phyloP scores from a whole-genome alignment of 2,329 filamentous ascomycete species.

The Orbilia brochopaga region DNA sequence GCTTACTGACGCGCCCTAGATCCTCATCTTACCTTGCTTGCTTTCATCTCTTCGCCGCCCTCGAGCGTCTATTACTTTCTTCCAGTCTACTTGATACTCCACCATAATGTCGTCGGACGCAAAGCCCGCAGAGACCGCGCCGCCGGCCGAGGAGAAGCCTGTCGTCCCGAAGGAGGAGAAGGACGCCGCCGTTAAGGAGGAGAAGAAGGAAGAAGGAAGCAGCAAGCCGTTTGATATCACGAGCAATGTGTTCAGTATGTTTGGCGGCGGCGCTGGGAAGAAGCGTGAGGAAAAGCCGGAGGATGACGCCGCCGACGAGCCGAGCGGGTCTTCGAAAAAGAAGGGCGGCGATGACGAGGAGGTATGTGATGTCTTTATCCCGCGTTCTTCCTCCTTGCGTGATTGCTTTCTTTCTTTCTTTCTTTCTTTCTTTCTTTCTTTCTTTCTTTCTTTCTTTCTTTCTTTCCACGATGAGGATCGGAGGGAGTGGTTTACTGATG shows the following conservation, averaged over 20 bases:
- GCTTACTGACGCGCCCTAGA: not conserved
- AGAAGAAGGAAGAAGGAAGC: conserved; percentile 39
- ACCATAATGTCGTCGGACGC: conserved; percentile 49
- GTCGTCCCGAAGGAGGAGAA: conserved; percentile 39
- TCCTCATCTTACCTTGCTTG: not conserved
- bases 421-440: conserved; percentile 24
- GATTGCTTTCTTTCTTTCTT: conserved; percentile 6
- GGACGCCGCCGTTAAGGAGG: conserved; percentile 43
- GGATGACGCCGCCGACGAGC: conserved; percentile 68
- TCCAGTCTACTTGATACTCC: not conserved
- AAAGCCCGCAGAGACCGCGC: conserved; percentile 51
- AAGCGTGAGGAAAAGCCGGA: conserved; percentile 86
- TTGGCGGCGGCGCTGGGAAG: conserved; percentile 95
- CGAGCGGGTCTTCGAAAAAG: conserved; percentile 61
- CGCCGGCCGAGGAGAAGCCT: conserved; percentile 36
- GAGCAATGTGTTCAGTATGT: conserved; percentile 86
- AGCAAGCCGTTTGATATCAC: conserved; percentile 35
- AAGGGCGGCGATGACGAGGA: conserved; percentile 62
- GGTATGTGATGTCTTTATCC: conserved; percentile 57
- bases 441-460: too few species aligned
- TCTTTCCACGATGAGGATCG: too few species aligned
- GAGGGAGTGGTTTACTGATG: conserved; percentile 1
- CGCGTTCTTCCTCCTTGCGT: conserved; percentile 10
- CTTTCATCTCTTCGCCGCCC: conserved; percentile 2
- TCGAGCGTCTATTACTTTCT: conserved; percentile 1